These are phyloP conservation scores for Pleurozium schreberi DNA, from an alignment of 225 moss, liverwort and hornwort species.

Conservation along the genomic window DNA sequence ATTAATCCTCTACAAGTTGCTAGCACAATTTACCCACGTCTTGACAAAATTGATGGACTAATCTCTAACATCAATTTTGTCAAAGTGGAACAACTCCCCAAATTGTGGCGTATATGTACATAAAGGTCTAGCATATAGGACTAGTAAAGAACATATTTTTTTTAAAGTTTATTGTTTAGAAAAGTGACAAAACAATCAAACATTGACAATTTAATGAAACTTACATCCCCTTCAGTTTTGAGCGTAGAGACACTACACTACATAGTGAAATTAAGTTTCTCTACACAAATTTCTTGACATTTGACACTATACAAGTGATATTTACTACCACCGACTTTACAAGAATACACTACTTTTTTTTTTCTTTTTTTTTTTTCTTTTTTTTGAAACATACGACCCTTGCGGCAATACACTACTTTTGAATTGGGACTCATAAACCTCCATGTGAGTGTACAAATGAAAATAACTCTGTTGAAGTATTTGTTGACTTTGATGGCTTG, in stretches of 20 bases:
- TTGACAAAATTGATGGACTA: neutral
- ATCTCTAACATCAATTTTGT: neutral
- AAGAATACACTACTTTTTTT: neutral
- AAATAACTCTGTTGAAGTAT: neutral
- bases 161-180: rapidly evolving
- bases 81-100: rapidly evolving
- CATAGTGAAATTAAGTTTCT: neutral
- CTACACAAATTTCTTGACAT: neutral
- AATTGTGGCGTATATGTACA: neutral
- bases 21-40: neutral
- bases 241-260: too few species aligned
- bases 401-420: neutral
- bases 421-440: neutral
- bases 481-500: neutral
- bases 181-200: neutral
- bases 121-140: neutral
- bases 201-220: neutral
- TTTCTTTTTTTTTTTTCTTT: too few species aligned
- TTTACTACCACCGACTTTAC: neutral
- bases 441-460: neutral
- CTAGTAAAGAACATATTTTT: neutral
- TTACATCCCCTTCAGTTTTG: neutral
- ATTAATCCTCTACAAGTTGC: too few species aligned
- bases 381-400: too few species aligned
- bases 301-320: neutral